Evolutionary conservation across 371 early-diverging fungal genomes (phyloP), one percentile per base, ranked within the genome.

Genomic region (Mucor racemosus): DNA sequence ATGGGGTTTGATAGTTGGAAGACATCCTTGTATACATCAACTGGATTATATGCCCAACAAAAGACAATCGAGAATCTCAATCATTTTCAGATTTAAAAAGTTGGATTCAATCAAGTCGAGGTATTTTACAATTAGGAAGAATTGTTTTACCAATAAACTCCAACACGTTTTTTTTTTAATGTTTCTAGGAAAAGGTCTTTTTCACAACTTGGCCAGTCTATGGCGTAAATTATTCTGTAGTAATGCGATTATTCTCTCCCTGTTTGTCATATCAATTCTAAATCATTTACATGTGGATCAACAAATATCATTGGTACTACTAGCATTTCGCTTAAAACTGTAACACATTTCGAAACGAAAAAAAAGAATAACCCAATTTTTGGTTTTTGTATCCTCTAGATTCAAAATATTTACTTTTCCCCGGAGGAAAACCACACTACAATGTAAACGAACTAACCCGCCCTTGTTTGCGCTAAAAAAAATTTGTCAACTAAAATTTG

Each of bases 281-380:
- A 40, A 50, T 53, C 19, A 50, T 35, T 40, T 66, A n/a, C 35
- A 50, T 42, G 42, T 26, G 57, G 66, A 66, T 65, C 66, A 70
- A 38, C 60, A 65, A 60, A 31, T 50, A 56, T 44, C 62, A 53
- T 66, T 60, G 71, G 71, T 70, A 70, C 33, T 58, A 58, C 58
- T 11, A 8, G 4, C 50, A 50, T 26, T 26, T 26, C 3, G 26
- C 26, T 26, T 26, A 11, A 26, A 8, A 21, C 21, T 21, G 50
- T 26, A 44, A 21, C 50, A 50, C 50, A 26, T 50, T 50, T 26
- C 26, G 26, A 26, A 26, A 26, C 26, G 26, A 26, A 21, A 8
- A 48, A 19, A 21, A 21, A 21, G 11, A 19, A 50, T 21, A 50
- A 26, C 9, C 50, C 26, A 50, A 50, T 50, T 55, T 55, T 35